phyloP scores from a whole-genome alignment of 345 rosid genomes.

The Kernera saxatilis region DNA sequence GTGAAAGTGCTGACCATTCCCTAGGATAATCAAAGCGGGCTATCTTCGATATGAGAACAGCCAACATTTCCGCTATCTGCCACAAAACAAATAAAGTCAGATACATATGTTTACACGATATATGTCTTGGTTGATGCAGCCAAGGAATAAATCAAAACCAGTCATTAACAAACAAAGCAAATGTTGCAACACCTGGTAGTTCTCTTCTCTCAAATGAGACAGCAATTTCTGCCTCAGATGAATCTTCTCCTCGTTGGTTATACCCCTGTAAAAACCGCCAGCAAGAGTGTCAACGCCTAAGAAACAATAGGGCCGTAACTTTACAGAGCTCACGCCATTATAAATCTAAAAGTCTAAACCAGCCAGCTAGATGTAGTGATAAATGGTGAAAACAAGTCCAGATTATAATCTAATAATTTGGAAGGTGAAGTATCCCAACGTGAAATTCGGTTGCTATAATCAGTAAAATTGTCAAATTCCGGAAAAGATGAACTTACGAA shows the following conservation, averaged over 20 bases:
- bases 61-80: constrained; percentile 81
- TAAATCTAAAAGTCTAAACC: background rate
- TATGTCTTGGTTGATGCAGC: background rate
- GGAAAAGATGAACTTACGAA: constrained; percentile 36
- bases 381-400: background rate
- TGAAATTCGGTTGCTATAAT: background rate
- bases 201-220: constrained; percentile 82
- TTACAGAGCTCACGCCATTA: background rate
- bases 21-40: constrained; percentile 96
- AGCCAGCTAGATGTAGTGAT: background rate
- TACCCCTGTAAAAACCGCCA: constrained; percentile 51
- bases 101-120: background rate
- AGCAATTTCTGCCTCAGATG: constrained; percentile 71
- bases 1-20: constrained; percentile 46
- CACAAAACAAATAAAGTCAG: constrained; percentile 4
- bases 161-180: constrained; percentile 3
- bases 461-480: background rate
- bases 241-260: constrained; percentile 75
- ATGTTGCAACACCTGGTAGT: constrained; percentile 49
- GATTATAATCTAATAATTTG: background rate
- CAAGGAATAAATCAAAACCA: background rate
- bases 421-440: background rate
- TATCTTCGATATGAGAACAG: constrained; percentile 85
- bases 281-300: background rate
- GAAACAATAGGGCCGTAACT: background rate